phyloP scores from a whole-genome alignment of 1,284 basidiomycete species.

The Austroboletus novae-zelandiae region DNA sequence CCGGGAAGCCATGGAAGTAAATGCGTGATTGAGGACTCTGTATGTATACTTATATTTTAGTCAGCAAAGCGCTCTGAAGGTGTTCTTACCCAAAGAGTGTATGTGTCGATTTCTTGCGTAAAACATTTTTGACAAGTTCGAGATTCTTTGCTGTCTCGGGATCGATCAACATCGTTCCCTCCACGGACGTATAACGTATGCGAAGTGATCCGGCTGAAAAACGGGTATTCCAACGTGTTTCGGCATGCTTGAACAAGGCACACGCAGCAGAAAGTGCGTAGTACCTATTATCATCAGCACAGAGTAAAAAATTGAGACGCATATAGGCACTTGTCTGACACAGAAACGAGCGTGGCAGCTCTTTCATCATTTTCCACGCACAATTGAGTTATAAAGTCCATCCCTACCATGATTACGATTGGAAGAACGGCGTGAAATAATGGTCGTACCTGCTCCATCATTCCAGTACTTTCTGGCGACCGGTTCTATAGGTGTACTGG shows the following conservation, averaged over 20 bases:
- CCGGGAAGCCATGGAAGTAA: conserved; percentile 84
- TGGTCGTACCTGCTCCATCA: conserved; percentile 59
- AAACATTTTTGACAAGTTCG: conserved; percentile 79
- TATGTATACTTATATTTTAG: background rate
- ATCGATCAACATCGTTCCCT: conserved; percentile 92
- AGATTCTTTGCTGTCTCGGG: conserved; percentile 82
- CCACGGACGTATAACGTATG: conserved; percentile 76
- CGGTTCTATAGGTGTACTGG: conserved; percentile 60
- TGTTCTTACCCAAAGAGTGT: conserved; percentile 69
- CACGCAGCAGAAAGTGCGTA: conserved; percentile 83
- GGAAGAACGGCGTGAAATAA: background rate
- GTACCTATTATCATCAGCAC: conserved; percentile 53
- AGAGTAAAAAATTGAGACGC: conserved; percentile 12
- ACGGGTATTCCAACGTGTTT: conserved; percentile 61
- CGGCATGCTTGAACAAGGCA: conserved; percentile 82
- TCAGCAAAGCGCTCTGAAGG: background rate
- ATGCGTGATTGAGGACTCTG: conserved; percentile 76
- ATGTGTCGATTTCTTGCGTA: conserved; percentile 60
- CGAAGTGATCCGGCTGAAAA: conserved; percentile 74
- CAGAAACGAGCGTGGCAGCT: conserved; percentile 69
- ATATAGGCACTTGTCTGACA: conserved; percentile 70
- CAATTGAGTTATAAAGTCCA: conserved; percentile 74
- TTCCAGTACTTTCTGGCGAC: conserved; percentile 83
- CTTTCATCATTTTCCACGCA: conserved; percentile 76
- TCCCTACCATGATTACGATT: conserved; percentile 46